Evolutionary conservation across 192 early-diverging fungal species (phyloP).

Genomic region (Coemansia sp.): DNA sequence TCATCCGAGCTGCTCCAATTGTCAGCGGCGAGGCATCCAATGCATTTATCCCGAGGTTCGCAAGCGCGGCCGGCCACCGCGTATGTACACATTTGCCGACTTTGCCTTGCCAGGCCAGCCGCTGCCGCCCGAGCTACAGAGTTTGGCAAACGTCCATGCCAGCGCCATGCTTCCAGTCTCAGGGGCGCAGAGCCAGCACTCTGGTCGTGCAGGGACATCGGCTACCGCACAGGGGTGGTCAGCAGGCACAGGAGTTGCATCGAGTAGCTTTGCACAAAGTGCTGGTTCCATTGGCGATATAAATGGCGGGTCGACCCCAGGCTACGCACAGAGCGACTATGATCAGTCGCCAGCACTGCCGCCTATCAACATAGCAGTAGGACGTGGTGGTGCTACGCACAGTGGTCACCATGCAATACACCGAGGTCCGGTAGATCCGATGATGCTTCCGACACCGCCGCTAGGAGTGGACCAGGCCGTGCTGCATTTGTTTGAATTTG

Average conservation of each 20-base stretch:
- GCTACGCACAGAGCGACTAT: constrained; percentile 16
- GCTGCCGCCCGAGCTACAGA: constrained; percentile 45
- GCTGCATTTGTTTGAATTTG: constrained; percentile 41
- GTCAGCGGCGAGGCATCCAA: constrained; percentile 46
- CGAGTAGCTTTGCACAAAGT: constrained; percentile 1
- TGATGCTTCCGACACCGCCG: constrained; percentile 33
- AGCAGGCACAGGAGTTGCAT: not conserved
- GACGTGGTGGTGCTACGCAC: constrained; percentile 6
- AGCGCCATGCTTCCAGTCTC: constrained; percentile 26
- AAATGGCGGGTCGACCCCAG: constrained; percentile 15
- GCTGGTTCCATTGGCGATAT: constrained; percentile 7
- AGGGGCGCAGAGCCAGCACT: not conserved
- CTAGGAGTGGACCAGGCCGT: constrained; percentile 50
- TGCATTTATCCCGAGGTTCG: constrained; percentile 53
- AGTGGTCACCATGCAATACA: not conserved
- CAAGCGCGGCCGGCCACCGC: constrained; percentile 47
- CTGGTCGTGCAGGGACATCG: not conserved
- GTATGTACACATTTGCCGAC: constrained; percentile 54
- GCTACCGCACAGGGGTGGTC: constrained; percentile 11
- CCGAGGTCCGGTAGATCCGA: constrained; percentile 25
- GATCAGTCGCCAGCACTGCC: constrained; percentile 31
- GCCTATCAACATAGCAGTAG: constrained; percentile 30
- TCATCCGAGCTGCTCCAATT: constrained; percentile 49
- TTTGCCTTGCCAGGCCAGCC: constrained; percentile 49
- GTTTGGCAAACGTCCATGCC: constrained; percentile 33